phyloP scores from a whole-genome alignment of 768 basidiomycete species.

The Pleurotus tuoliensis region DNA sequence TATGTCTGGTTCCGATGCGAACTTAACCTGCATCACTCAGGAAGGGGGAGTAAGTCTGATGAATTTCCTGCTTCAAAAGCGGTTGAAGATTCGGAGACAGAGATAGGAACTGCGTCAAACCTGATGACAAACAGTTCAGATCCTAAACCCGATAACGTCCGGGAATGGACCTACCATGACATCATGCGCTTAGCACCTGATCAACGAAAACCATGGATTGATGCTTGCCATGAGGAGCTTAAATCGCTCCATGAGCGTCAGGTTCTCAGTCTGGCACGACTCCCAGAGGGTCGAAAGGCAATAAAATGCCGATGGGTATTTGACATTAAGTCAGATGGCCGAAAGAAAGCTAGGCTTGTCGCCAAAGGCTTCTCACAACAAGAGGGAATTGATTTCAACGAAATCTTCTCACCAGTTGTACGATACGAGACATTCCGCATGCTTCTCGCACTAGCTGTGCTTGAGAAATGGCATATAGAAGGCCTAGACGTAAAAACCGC shows the following conservation, averaged over 20 bases:
- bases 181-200: neutral
- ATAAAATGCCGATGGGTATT: too few species aligned
- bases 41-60: too few species aligned
- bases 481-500: too few species aligned
- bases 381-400: slow-evolving; percentile 14
- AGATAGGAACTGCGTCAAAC: neutral
- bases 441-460: too few species aligned
- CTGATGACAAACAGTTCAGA: neutral
- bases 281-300: slow-evolving; percentile 10
- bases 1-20: neutral
- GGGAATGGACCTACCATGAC: slow-evolving; percentile 1
- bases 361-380: neutral
- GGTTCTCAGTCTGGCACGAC: neutral
- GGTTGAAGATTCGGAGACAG: neutral
- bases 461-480: too few species aligned
- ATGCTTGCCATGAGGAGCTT: neutral
- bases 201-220: neutral
- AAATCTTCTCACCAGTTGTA: slow-evolving; percentile 7
- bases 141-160: neutral
- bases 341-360: too few species aligned
- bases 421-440: too few species aligned
- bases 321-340: too few species aligned
- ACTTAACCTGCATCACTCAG: too few species aligned
- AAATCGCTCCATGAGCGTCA: neutral
- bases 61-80: too few species aligned